phyloP scores from a whole-genome alignment of 1,284 basidiomycete genomes.

The Boletus sp. region DNA sequence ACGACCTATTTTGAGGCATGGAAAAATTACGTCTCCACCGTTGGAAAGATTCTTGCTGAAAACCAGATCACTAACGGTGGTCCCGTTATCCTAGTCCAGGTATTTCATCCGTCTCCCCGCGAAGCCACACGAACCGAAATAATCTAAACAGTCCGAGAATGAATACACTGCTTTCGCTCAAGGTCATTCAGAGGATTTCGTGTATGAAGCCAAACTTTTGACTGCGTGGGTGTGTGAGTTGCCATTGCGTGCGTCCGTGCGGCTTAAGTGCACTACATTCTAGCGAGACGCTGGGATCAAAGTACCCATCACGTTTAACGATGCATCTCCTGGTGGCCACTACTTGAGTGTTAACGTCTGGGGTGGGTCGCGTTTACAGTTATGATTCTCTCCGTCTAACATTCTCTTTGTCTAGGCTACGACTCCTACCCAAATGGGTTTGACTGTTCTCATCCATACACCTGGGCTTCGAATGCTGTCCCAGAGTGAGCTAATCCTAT shows the following conservation, averaged over 20 bases:
- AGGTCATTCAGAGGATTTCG: slow-evolving; percentile 40
- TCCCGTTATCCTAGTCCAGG: slow-evolving; percentile 53
- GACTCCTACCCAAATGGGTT: slow-evolving; percentile 56
- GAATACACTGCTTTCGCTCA: slow-evolving; percentile 44
- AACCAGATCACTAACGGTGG: slow-evolving; percentile 52
- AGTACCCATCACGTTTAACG: slow-evolving; percentile 46
- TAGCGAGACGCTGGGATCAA: slow-evolving; percentile 42
- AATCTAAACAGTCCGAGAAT: slow-evolving; percentile 41
- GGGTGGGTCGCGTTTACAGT: slow-evolving; percentile 28
- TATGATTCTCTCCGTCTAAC: not conserved
- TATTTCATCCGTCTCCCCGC: slow-evolving; percentile 11
- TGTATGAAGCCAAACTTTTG: slow-evolving; percentile 40
- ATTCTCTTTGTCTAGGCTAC: slow-evolving; percentile 29
- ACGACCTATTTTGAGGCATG: slow-evolving; percentile 43
- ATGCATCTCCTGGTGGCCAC: slow-evolving; percentile 43
- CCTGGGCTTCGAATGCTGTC: slow-evolving; percentile 44
- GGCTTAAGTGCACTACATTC: slow-evolving; percentile 10
- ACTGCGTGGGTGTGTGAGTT: slow-evolving; percentile 34
- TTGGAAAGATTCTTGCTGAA: slow-evolving; percentile 40
- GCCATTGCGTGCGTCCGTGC: not conserved
- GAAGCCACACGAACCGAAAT: not conserved
- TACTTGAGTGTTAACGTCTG: slow-evolving; percentile 44
- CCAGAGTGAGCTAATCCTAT: slow-evolving; percentile 23
- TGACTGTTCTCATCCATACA: slow-evolving; percentile 49
- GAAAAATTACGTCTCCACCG: slow-evolving; percentile 37